Percentiles rank a stretch among this genome's conserved stretches.
phyloP scores from a whole-genome alignment of 106 monocot species.

The Chionographis japonica region DNA sequence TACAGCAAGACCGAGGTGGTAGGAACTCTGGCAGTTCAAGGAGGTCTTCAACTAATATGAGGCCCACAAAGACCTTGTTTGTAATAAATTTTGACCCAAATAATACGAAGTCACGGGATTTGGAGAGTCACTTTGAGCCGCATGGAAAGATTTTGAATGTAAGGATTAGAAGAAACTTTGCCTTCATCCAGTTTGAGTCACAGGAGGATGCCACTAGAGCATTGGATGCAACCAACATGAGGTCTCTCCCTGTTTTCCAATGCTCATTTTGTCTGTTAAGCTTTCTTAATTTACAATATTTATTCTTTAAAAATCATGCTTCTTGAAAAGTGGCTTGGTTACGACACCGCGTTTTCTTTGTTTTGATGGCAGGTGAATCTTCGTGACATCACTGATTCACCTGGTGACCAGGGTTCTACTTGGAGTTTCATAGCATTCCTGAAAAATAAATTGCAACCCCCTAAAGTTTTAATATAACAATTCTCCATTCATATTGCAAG shows the following conservation, averaged over 20 bases:
- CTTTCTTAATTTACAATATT: no score
- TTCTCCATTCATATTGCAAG: no score
- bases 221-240: slow-evolving; percentile 84
- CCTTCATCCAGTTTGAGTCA: slow-evolving; percentile 82
- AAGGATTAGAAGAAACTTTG: slow-evolving; percentile 92
- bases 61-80: slow-evolving; percentile 90
- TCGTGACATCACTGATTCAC: no score
- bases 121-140: slow-evolving; percentile 95
- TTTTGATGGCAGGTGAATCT: no score
- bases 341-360: no score
- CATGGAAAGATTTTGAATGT: slow-evolving; percentile 89
- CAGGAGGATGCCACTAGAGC: slow-evolving; percentile 94
- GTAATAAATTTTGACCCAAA: slow-evolving; percentile 96
- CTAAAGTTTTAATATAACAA: no score
- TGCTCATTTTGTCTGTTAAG: neutral
- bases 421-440: no score
- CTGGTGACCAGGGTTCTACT: no score
- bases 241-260: slow-evolving; percentile 22
- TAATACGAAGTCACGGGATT: slow-evolving; percentile 69
- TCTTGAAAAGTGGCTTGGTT: no score
- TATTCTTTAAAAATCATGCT: no score
- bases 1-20: slow-evolving; percentile 67
- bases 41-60: slow-evolving; percentile 53
- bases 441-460: no score
- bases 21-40: slow-evolving; percentile 57